Percentiles rank a stretch among this genome's conserved stretches.
These are phyloP conservation scores for Acacia pycnantha DNA, from an alignment of 331 rosid genomes.

Conservation along the genomic window DNA sequence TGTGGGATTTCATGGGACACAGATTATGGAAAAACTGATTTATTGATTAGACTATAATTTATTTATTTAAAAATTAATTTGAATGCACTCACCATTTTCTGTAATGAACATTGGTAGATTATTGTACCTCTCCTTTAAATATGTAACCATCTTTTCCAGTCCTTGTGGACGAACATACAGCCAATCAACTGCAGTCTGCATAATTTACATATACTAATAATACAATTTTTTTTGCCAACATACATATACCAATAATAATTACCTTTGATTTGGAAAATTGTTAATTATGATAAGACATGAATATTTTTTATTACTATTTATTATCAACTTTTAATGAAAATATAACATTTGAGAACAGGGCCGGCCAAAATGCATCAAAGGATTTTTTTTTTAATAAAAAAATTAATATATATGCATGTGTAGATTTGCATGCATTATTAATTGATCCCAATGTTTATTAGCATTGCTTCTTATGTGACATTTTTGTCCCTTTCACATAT, in stretches of 20 bases:
- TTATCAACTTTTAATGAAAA: neutral
- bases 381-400: neutral
- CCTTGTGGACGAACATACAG: conserved; percentile 60
- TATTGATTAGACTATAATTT: neutral
- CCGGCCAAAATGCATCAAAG: neutral
- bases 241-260: neutral
- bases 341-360: neutral
- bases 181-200: conserved; percentile 60
- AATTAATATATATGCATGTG: neutral
- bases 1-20: too few species aligned
- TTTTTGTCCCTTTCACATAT: too few species aligned
- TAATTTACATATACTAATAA: neutral
- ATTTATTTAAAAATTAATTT: neutral
- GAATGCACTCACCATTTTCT: conserved; percentile 60
- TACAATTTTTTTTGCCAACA: too few species aligned
- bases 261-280: neutral
- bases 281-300: neutral
- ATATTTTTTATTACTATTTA: neutral
- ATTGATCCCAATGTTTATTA: too few species aligned
- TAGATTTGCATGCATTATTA: too few species aligned
- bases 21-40: neutral
- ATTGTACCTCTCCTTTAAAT: conserved; percentile 64
- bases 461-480: too few species aligned
- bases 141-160: conserved; percentile 54
- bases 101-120: conserved; percentile 70